phyloP scores from a whole-genome alignment of 2,329 filamentous ascomycete genomes.

The Pleomassaria siparia region DNA sequence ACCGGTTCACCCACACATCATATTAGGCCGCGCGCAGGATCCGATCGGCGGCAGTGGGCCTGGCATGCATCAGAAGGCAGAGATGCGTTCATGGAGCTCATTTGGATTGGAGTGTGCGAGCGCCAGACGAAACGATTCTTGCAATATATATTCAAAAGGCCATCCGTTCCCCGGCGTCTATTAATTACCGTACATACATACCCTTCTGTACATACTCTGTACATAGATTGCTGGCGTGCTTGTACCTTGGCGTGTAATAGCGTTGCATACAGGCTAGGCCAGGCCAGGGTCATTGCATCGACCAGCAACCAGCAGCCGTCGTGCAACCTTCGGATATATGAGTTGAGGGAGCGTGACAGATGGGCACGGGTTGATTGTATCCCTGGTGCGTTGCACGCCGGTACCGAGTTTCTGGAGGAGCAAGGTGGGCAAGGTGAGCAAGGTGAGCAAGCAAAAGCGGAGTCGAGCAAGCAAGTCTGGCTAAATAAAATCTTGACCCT shows the following conservation, averaged over 20 bases:
- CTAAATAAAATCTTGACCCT: conserved; percentile 13
- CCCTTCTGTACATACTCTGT: too few species aligned
- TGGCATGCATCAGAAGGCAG: conserved; percentile 26
- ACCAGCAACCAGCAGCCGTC: conserved; percentile 14
- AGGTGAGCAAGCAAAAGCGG: not conserved
- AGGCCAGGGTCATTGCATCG: too few species aligned
- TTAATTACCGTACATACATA: too few species aligned
- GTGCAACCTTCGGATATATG: conserved; percentile 28
- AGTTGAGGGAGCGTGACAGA: conserved; percentile 3
- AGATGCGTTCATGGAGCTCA: conserved; percentile 17
- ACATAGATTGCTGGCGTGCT: too few species aligned
- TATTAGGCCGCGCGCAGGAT: too few species aligned
- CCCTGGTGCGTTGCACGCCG: conserved; percentile 8
- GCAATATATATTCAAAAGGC: conserved; percentile 25
- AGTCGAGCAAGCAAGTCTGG: too few species aligned
- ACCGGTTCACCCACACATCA: conserved; percentile 14
- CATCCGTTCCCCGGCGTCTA: conserved; percentile 17
- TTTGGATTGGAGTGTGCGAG: conserved; percentile 23
- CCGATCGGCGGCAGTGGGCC: conserved; percentile 27
- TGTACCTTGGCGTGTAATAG: conserved; percentile 18
- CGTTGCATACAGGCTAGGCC: conserved; percentile 23
- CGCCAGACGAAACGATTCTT: conserved; percentile 29
- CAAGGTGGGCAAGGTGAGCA: too few species aligned
- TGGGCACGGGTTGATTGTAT: conserved; percentile 8
- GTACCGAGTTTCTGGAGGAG: conserved; percentile 10